phyloP scores from a whole-genome alignment of 768 basidiomycete species.

The Scleroderma bovista region DNA sequence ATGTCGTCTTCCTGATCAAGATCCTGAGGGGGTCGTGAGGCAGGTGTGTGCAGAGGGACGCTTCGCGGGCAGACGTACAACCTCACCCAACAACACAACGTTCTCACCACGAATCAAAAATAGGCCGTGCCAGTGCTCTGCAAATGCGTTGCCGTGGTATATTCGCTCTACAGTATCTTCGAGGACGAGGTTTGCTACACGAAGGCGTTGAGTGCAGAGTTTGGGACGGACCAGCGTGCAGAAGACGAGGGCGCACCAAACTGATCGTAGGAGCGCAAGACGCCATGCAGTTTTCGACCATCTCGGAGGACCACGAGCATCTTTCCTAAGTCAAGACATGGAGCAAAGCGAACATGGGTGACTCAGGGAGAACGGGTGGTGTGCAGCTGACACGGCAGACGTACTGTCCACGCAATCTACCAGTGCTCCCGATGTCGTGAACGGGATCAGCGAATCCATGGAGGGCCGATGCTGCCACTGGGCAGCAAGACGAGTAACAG shows the following conservation, averaged over 20 bases:
- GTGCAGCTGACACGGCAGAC: slow-evolving; percentile 53
- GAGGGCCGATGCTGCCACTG: slow-evolving; percentile 28
- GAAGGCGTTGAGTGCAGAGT: slow-evolving; percentile 2
- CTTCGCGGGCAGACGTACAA: slow-evolving; percentile 51
- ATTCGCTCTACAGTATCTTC: slow-evolving; percentile 95
- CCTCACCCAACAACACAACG: slow-evolving; percentile 94
- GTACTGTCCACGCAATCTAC: slow-evolving; percentile 99
- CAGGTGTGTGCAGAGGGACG: slow-evolving; percentile 5
- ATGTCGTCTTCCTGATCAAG: slow-evolving; percentile 90
- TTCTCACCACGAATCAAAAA: slow-evolving; percentile 98
- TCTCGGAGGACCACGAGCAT: slow-evolving; percentile 96
- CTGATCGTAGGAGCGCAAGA: slow-evolving; percentile 96
- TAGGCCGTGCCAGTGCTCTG: slow-evolving; percentile 83
- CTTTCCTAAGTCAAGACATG: slow-evolving; percentile 65
- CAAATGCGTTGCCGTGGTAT: slow-evolving; percentile 84
- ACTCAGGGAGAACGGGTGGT: slow-evolving; percentile 44
- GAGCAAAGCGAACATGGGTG: slow-evolving; percentile 38
- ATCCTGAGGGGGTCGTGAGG: slow-evolving; percentile 48
- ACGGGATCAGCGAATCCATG: slow-evolving; percentile 97
- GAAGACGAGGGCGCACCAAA: slow-evolving; percentile 62
- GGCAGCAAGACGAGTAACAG: slow-evolving; percentile 33
- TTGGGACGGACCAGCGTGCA: slow-evolving; percentile 1
- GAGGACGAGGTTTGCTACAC: slow-evolving; percentile 88
- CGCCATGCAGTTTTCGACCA: slow-evolving; percentile 93
- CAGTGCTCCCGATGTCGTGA: slow-evolving; percentile 97